These are phyloP conservation scores for Microdochium trichocladiopsis DNA, from an alignment of 2,329 filamentous ascomycete genomes.

Conservation along the genomic window DNA sequence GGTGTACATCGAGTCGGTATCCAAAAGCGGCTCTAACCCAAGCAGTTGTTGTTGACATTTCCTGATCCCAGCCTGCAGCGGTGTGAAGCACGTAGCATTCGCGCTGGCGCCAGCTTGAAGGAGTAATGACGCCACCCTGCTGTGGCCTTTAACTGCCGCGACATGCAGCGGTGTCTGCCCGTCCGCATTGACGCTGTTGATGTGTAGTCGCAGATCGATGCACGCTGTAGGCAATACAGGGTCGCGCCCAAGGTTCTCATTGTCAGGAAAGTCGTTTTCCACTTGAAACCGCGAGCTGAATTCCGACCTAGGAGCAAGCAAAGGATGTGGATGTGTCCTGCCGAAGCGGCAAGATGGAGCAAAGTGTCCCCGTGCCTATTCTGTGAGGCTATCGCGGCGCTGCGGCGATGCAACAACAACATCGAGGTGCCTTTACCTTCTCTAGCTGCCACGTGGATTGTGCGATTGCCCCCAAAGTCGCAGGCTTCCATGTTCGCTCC, in stretches of 20 bases:
- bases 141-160: neutral
- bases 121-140: neutral
- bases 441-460: neutral
- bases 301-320: neutral
- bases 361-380: neutral
- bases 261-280: neutral
- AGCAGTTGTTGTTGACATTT: neutral
- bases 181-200: neutral
- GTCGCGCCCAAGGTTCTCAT: neutral
- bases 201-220: neutral
- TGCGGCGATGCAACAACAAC: neutral
- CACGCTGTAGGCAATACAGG: neutral
- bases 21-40: neutral
- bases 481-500: neutral
- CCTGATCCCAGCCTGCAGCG: neutral
- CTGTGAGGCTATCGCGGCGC: neutral
- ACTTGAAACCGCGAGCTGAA: neutral
- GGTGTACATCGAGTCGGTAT: neutral
- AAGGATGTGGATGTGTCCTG: neutral
- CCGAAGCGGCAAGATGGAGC: neutral
- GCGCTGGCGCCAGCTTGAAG: neutral
- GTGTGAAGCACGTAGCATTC: neutral
- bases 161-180: neutral
- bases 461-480: neutral
- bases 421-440: neutral